phyloP scores from a whole-genome alignment of 1,139 yeast genomes.

The Candida mesenterica region DNA sequence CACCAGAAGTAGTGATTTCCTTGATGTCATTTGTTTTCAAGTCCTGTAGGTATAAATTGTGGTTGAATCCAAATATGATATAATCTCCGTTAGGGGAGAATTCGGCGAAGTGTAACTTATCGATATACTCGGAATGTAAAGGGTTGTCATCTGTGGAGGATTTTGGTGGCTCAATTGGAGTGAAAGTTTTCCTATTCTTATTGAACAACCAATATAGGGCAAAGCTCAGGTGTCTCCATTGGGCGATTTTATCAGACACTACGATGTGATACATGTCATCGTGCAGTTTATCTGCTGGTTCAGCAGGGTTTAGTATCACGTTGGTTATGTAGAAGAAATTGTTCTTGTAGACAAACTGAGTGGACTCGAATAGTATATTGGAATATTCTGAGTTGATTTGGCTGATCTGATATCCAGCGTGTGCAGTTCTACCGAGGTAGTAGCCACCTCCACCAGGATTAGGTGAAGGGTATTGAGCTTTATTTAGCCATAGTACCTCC shows the following conservation, averaged over 20 bases:
- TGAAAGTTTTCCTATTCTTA: constrained; percentile 24
- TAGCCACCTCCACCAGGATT: no score
- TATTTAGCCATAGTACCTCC: constrained; percentile 29
- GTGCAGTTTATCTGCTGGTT: constrained; percentile 24
- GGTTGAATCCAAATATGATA: constrained; percentile 64
- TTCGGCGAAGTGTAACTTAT: constrained; percentile 52
- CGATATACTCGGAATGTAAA: constrained; percentile 9
- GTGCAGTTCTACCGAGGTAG: constrained; percentile 24
- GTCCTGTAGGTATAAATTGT: constrained; percentile 58
- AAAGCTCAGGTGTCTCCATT: constrained; percentile 75
- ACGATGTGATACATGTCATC: constrained; percentile 31
- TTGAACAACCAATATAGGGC: constrained; percentile 61
- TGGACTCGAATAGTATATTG: constrained; percentile 19
- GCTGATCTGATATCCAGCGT: constrained; percentile 18
- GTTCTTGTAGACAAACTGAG: constrained; percentile 34
- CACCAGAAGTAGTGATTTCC: constrained; percentile 69
- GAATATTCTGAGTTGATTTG: constrained; percentile 22
- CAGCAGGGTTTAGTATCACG: constrained; percentile 34
- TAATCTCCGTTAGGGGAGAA: constrained; percentile 75
- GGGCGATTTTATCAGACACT: constrained; percentile 28
- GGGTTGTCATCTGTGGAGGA: constrained; percentile 3
- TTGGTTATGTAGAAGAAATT: constrained; percentile 32
- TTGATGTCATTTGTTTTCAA: constrained; percentile 22
- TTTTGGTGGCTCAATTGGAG: constrained; percentile 38
- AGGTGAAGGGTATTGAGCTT: constrained; percentile 38